Base-by-base conservation (phyloP, 2,329 filamentous ascomycete species). In the Nannizziopsis barbatae region DNA sequence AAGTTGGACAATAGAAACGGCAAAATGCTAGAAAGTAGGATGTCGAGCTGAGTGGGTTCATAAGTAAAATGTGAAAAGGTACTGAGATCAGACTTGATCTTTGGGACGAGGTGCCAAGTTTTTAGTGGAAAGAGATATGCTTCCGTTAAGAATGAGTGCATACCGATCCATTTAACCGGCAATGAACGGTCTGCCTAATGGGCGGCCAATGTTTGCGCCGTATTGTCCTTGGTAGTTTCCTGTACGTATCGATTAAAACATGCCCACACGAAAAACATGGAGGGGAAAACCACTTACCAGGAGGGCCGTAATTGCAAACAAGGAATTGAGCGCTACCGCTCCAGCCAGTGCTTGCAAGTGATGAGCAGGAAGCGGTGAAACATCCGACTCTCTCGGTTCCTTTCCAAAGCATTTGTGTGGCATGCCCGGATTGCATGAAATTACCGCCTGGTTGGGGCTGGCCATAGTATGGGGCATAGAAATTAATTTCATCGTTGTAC, bases 291-390 rank as follows among this genome's bases (percentile, higher is more conserved):
- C 22, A 66, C 79, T 66, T 79, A 85, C 86, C 87, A 54, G 79
- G 70, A 53, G 80, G 75, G 56, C 70, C 71, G 72, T 95, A 95
- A 76, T 95, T 90, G 81, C 87, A 95, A 60, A 93, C 86, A 27
- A 84, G 89, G 73, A 79, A 87, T 69, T 77, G 80, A n/a, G 80
- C 68, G 22, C 68, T 57, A 43, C 62, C 59, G 50, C 60, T 59
- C 45, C 15, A 45, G 7, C 44, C 43, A 37, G 66, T 68, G 41
- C 65, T 64, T 53, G 71, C 70, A 45, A 58, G 62, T 17, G 50
- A 58, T 27, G 55, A 18, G 74, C 71, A 79, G 65, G 55, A 52
- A 15, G 64, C 60, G 22, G 65, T 76, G 45, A 71, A 72, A 62
- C 84, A 89, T 55, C 81, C 84, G 46, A 88, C 70, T 35, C 71